Conservation (phyloP, 2,329 filamentous ascomycete genomes). For the Cytospora paraplurivora region DNA sequence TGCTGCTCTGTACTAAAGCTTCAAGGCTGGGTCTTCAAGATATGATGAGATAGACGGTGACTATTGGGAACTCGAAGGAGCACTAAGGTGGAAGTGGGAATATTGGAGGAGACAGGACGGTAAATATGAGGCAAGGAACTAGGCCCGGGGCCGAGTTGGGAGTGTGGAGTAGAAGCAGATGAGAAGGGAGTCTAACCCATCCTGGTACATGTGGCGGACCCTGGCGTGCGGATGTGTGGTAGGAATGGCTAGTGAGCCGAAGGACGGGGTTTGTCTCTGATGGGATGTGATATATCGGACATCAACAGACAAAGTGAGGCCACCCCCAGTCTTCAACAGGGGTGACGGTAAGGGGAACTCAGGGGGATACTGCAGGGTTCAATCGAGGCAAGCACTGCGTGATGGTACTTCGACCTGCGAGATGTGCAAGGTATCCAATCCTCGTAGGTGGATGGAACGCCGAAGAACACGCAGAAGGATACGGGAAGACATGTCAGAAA, state of each 20-base stretch:
- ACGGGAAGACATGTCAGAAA: constrained; percentile 3
- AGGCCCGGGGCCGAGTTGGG: constrained; percentile 23
- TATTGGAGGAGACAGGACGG: constrained; percentile 21
- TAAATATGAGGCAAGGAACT: constrained; percentile 29
- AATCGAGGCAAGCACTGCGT: constrained; percentile 10
- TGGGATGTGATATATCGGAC: constrained; percentile 27
- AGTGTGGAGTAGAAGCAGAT: constrained; percentile 29
- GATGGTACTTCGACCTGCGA: constrained; percentile 18
- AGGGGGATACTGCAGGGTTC: constrained; percentile 19
- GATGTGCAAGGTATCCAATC: constrained; percentile 1
- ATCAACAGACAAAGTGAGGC: constrained; percentile 21
- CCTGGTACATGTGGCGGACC: constrained; percentile 26
- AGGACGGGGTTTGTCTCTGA: constrained; percentile 21
- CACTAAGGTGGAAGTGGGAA: constrained; percentile 2
- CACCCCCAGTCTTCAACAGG: constrained; percentile 24
- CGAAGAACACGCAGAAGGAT: constrained; percentile 1
- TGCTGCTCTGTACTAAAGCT: not conserved
- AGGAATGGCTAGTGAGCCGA: constrained; percentile 25
- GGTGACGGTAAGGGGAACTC: constrained; percentile 16
- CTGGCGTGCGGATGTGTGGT: constrained; percentile 13
- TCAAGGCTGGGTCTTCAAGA: not conserved
- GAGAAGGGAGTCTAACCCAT: constrained; percentile 28
- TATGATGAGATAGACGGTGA: not conserved
- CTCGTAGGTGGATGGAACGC: constrained; percentile 11
- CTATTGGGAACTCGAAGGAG: constrained; percentile 12